phyloP scores from a whole-genome alignment of 1,284 basidiomycete species.

The Porogramme epimiltina region DNA sequence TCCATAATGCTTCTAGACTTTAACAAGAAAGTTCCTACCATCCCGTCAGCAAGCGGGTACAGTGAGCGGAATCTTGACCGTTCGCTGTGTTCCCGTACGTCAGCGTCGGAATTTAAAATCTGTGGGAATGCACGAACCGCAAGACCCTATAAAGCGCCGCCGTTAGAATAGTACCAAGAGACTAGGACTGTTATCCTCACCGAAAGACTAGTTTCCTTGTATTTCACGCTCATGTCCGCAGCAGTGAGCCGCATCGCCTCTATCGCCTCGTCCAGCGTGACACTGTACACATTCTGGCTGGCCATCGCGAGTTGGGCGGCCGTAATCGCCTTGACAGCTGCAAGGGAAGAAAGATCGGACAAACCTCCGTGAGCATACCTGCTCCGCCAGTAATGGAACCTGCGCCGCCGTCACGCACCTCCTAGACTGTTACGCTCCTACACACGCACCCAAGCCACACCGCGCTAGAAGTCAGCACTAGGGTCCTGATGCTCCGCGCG shows the following conservation, averaged over 20 bases:
- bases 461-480: too few relatives aligned
- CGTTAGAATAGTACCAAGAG: neutral
- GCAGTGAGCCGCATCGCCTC: slow-evolving; percentile 95
- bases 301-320: slow-evolving; percentile 96
- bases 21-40: neutral
- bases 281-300: slow-evolving; percentile 83
- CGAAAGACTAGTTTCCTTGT: slow-evolving; percentile 92
- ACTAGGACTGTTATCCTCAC: slow-evolving; percentile 41
- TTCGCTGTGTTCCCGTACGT: slow-evolving; percentile 31
- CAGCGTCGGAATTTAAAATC: neutral
- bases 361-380: neutral
- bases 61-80: slow-evolving; percentile 44
- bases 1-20: too few relatives aligned
- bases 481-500: too few relatives aligned
- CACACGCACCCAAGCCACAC: too few relatives aligned
- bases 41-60: slow-evolving; percentile 39
- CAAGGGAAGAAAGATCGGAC: neutral
- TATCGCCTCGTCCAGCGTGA: slow-evolving; percentile 93
- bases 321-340: slow-evolving; percentile 86
- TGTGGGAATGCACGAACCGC: slow-evolving; percentile 47
- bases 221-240: slow-evolving; percentile 83
- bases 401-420: slow-evolving; percentile 44
- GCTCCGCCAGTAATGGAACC: neutral
- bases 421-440: slow-evolving; percentile 87
- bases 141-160: slow-evolving; percentile 48